These are phyloP conservation scores for Hyaloscypha finlandica DNA, from an alignment of 495 filamentous ascomycete species.

Conservation along the genomic window DNA sequence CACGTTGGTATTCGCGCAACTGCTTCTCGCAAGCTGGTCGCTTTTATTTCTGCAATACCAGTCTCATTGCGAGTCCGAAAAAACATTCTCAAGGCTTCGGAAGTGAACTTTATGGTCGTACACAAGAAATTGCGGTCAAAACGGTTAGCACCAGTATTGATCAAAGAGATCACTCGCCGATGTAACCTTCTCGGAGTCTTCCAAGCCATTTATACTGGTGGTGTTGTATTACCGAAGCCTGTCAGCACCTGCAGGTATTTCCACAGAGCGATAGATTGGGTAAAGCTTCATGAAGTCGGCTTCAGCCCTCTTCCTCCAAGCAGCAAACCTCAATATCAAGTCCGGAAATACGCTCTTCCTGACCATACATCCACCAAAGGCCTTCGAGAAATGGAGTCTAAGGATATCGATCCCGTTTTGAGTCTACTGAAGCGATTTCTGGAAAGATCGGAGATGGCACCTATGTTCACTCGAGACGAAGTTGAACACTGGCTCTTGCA, in stretches of 20 bases:
- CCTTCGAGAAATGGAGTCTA: conserved; percentile 75
- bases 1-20: conserved; percentile 87
- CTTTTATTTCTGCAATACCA: conserved; percentile 92
- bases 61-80: conserved; percentile 77
- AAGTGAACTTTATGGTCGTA: conserved; percentile 97
- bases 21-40: conserved; percentile 79
- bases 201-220: conserved; percentile 95
- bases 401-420: conserved; percentile 77
- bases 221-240: conserved; percentile 85
- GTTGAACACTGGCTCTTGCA: conserved; percentile 86
- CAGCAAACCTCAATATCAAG: conserved; percentile 79
- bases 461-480: conserved; percentile 76
- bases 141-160: conserved; percentile 86
- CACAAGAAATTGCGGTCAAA: conserved; percentile 97
- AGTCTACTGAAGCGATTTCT: conserved; percentile 77
- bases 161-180: conserved; percentile 93
- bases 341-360: conserved; percentile 77
- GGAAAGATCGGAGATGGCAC: conserved; percentile 78
- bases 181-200: conserved; percentile 82
- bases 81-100: conserved; percentile 72
- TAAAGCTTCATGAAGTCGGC: conserved; percentile 89
- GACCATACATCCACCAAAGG: conserved; percentile 67
- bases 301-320: conserved; percentile 81
- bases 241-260: conserved; percentile 92
- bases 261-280: conserved; percentile 90